Conservation (phyloP, 306 rosid genomes). For the Castanospermum australe region DNA sequence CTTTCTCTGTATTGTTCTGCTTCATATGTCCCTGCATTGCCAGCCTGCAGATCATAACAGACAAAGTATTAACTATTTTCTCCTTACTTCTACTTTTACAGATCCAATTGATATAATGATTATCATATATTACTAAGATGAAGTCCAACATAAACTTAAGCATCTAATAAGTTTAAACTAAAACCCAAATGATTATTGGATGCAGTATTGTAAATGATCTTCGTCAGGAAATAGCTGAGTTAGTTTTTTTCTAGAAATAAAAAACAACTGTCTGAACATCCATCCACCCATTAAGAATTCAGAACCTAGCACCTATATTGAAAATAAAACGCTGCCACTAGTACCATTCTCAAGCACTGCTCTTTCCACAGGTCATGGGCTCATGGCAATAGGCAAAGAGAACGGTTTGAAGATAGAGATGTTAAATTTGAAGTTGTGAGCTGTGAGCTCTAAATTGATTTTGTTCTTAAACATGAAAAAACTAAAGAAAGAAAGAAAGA, state of each 20-base stretch:
- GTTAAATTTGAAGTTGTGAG: too few relatives aligned
- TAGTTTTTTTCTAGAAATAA: neutral
- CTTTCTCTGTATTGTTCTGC: neutral
- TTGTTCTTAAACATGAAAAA: too few relatives aligned
- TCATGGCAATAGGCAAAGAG: too few relatives aligned
- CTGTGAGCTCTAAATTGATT: too few relatives aligned
- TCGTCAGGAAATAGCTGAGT: neutral
- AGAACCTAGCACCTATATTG: neutral
- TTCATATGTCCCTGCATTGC: neutral
- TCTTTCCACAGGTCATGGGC: neutral
- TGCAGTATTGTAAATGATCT: neutral
- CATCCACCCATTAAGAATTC: neutral
- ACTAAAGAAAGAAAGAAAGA: too few relatives aligned
- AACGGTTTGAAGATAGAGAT: too few relatives aligned
- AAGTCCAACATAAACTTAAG: neutral
- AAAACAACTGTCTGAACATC: neutral
- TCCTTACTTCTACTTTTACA: too few relatives aligned
- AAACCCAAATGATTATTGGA: neutral
- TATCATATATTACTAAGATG: neutral
- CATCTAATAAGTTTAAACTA: neutral
- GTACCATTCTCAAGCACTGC: neutral
- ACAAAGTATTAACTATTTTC: neutral
- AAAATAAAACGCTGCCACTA: neutral
- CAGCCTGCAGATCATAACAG: conserved; percentile 30
- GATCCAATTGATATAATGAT: neutral